Evolutionary conservation across 2,329 filamentous ascomycete genomes (phyloP).

Genomic region (Colletotrichum sojae): DNA sequence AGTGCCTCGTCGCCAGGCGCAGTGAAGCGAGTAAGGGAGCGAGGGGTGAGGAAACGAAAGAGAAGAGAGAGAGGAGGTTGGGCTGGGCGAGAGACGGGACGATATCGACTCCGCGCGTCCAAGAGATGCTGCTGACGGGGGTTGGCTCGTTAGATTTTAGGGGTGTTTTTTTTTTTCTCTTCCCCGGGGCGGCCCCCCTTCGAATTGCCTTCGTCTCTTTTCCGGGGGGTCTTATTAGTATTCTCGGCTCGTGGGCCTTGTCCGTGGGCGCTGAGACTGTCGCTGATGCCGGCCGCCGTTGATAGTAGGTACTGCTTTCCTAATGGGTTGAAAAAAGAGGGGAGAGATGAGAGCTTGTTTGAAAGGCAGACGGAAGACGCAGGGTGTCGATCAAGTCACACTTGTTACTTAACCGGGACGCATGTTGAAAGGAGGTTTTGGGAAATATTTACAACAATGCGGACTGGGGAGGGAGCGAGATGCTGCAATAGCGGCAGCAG

Average conservation of each 20-base stretch:
- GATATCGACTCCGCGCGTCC: slow-evolving; percentile 36
- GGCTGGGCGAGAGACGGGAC: slow-evolving; percentile 36
- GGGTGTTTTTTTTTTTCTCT: slow-evolving; percentile 22
- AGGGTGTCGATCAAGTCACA: not conserved
- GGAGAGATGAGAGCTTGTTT: slow-evolving; percentile 9
- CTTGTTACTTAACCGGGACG: slow-evolving; percentile 26
- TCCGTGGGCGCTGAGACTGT: slow-evolving; percentile 28
- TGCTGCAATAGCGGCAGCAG: slow-evolving; percentile 13
- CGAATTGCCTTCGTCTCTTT: slow-evolving; percentile 29
- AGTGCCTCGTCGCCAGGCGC: slow-evolving; percentile 40
- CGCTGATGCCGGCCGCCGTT: slow-evolving; percentile 9
- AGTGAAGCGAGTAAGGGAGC: slow-evolving; percentile 38
- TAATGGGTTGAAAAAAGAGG: too few relatives aligned
- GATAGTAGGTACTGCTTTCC: not conserved
- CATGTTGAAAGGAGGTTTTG: slow-evolving; percentile 29
- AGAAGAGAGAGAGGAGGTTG: slow-evolving; percentile 33
- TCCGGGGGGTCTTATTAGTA: slow-evolving; percentile 32
- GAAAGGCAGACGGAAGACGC: not conserved
- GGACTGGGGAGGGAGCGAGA: not conserved
- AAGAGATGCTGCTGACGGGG: slow-evolving; percentile 37
- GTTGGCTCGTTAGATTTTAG: slow-evolving; percentile 37
- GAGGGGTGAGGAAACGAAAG: slow-evolving; percentile 32
- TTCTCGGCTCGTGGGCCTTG: slow-evolving; percentile 30
- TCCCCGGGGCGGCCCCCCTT: slow-evolving; percentile 20
- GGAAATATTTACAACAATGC: not conserved